These are phyloP conservation scores for Aspergillus aculeatus DNA, from an alignment of 2,329 filamentous ascomycete species.

Conservation along the genomic window DNA sequence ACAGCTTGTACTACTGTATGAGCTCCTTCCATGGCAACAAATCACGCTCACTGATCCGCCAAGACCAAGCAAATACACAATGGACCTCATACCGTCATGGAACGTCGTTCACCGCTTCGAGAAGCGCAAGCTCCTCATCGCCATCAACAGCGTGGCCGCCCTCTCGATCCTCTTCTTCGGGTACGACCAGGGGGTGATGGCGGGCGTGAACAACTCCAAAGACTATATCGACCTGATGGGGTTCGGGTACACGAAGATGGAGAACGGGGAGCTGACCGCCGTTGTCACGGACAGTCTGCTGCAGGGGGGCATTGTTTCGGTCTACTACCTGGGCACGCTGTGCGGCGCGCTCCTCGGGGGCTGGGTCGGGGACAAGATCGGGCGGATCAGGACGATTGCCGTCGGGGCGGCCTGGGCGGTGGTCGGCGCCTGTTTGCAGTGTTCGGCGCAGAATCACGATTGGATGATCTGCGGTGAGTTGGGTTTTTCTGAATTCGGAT, in stretches of 20 bases:
- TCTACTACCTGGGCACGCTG: conserved; percentile 61
- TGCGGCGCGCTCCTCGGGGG: conserved; percentile 64
- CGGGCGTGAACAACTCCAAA: conserved; percentile 64
- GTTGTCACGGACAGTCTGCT: conserved; percentile 60
- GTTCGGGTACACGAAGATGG: conserved; percentile 59
- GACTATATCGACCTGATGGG: conserved; percentile 66
- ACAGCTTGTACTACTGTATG: no score
- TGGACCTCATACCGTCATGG: conserved; percentile 42
- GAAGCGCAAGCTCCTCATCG: conserved; percentile 57
- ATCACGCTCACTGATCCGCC: background rate
- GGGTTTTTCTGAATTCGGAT: background rate
- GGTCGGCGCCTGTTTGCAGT: conserved; percentile 63
- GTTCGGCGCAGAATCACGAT: conserved; percentile 61
- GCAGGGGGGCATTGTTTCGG: conserved; percentile 62
- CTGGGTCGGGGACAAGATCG: conserved; percentile 62
- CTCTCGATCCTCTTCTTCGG: conserved; percentile 69
- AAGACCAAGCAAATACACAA: conserved; percentile 17
- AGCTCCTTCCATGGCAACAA: no score
- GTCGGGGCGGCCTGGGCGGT: conserved; percentile 58
- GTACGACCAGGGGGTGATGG: conserved; percentile 57
- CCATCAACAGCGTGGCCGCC: conserved; percentile 63
- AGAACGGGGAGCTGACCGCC: conserved; percentile 45
- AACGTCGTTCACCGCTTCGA: conserved; percentile 56
- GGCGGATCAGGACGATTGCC: conserved; percentile 64
- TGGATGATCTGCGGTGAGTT: conserved; percentile 68